Evolutionary conservation across 169 alveolate genomes (phyloP).

Genomic region (Eimeria maxima): DNA sequence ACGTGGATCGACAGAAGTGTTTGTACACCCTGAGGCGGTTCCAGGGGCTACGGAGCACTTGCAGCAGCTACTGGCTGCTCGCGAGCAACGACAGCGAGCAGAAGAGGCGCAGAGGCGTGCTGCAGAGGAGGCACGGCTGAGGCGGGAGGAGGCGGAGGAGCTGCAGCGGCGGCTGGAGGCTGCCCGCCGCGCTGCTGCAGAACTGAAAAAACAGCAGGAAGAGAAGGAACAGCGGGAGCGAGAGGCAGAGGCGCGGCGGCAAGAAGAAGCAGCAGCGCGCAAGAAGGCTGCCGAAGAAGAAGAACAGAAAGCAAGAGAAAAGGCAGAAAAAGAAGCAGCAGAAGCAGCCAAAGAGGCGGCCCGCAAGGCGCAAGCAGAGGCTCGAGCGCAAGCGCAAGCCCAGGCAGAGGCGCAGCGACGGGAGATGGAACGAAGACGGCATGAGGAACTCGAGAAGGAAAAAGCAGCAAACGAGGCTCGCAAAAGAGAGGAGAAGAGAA

Average conservation of each 20-base stretch:
- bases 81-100: constrained; percentile 17
- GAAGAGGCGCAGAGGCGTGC: constrained; percentile 1
- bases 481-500: background rate
- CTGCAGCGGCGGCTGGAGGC: constrained; percentile 17
- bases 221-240: constrained; percentile 15
- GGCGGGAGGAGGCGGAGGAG: constrained; percentile 49
- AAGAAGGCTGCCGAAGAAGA: constrained; percentile 20
- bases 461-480: background rate
- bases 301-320: background rate
- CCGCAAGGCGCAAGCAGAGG: constrained; percentile 48
- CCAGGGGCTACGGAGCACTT: constrained; percentile 42
- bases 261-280: constrained; percentile 19
- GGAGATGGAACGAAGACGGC: background rate
- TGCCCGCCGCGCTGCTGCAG: constrained; percentile 22
- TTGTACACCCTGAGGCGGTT: background rate
- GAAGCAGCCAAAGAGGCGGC: constrained; percentile 32
- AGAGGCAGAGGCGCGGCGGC: background rate
- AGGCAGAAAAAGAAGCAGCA: background rate
- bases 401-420: background rate
- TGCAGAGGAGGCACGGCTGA: constrained; percentile 1
- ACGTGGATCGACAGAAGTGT: background rate
- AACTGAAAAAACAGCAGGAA: constrained; percentile 37
- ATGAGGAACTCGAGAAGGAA: constrained; percentile 1
- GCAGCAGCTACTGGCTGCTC: constrained; percentile 22
- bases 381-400: constrained; percentile 11